Evolutionary conservation across 306 rosid genomes (phyloP).

Genomic region (Geum urbanum): DNA sequence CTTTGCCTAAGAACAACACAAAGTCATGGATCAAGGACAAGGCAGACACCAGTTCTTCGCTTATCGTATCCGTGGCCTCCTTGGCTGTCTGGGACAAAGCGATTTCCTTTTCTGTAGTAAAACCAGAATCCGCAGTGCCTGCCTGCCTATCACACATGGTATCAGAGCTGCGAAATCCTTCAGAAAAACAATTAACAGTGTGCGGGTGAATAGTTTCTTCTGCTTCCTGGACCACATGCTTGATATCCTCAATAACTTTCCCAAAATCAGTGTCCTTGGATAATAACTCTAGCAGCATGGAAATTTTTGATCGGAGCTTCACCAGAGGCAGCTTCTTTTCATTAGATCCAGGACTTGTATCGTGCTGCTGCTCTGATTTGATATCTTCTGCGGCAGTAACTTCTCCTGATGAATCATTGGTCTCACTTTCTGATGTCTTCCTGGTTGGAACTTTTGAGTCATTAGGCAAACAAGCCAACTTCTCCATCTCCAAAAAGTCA

Average conservation of each 20-base stretch:
- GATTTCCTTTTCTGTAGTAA: conserved; percentile 46
- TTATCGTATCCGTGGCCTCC: conserved; percentile 36
- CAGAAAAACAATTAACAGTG: conserved; percentile 37
- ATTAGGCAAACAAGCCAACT: conserved; percentile 73
- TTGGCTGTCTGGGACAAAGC: conserved; percentile 38
- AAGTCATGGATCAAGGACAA: conserved; percentile 76
- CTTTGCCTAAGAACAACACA: conserved; percentile 63
- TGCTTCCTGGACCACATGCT: conserved; percentile 63
- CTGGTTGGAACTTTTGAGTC: conserved; percentile 45
- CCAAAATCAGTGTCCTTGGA: conserved; percentile 65
- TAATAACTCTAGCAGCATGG: conserved; percentile 56
- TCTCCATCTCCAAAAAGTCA: conserved; percentile 97
- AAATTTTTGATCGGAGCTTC: conserved; percentile 71
- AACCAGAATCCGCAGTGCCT: conserved; percentile 64
- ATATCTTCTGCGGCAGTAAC: conserved; percentile 28
- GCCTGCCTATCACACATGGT: conserved; percentile 53
- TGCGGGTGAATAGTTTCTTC: conserved; percentile 39
- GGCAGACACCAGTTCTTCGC: conserved; percentile 66
- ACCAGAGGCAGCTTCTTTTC: conserved; percentile 38
- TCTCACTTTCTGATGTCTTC: conserved; percentile 40
- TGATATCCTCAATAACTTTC: conserved; percentile 69
- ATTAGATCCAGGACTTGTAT: conserved; percentile 37
- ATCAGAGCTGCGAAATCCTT: conserved; percentile 45
- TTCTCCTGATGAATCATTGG: conserved; percentile 33
- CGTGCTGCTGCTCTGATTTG: conserved; percentile 34